Conservation (phyloP, 495 filamentous ascomycete species). For the Neurospora sublineolata region DNA sequence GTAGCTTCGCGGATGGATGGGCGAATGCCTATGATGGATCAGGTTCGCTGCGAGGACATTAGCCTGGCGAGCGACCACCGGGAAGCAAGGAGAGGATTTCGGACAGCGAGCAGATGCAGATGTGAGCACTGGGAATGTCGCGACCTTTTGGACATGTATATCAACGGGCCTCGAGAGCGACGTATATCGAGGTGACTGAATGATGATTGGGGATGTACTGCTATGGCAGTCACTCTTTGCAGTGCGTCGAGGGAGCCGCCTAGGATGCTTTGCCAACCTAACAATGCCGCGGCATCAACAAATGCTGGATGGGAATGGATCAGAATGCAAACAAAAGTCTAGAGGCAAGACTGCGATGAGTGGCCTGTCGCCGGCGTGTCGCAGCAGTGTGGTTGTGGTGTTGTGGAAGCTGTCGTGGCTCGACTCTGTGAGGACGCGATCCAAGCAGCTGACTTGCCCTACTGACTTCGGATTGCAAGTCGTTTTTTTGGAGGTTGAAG, state of each 20-base stretch:
- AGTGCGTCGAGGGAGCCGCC: not conserved
- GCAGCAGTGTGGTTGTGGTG: not conserved
- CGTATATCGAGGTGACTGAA: not conserved
- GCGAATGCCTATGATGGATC: not conserved
- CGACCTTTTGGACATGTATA: not conserved
- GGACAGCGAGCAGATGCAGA: not conserved
- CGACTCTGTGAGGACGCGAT: not conserved
- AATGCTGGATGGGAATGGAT: not conserved
- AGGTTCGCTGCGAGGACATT: not conserved
- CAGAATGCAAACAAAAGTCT: not conserved
- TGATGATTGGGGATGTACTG: not conserved
- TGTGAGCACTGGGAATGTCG: not conserved
- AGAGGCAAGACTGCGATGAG: not conserved
- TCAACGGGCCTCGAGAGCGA: not conserved
- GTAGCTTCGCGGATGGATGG: not conserved
- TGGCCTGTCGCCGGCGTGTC: not conserved
- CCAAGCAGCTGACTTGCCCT: not conserved
- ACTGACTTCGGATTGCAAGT: not conserved
- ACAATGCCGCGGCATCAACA: not conserved
- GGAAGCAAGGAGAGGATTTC: not conserved
- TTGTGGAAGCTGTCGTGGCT: not conserved
- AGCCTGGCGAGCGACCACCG: not conserved
- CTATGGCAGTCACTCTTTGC: not conserved
- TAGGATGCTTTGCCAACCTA: not conserved
- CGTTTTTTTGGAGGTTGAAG: conserved; percentile 7